These are phyloP conservation scores for Paracoccidioides lutzii DNA, from an alignment of 2,329 filamentous ascomycete species.

Conservation along the genomic window DNA sequence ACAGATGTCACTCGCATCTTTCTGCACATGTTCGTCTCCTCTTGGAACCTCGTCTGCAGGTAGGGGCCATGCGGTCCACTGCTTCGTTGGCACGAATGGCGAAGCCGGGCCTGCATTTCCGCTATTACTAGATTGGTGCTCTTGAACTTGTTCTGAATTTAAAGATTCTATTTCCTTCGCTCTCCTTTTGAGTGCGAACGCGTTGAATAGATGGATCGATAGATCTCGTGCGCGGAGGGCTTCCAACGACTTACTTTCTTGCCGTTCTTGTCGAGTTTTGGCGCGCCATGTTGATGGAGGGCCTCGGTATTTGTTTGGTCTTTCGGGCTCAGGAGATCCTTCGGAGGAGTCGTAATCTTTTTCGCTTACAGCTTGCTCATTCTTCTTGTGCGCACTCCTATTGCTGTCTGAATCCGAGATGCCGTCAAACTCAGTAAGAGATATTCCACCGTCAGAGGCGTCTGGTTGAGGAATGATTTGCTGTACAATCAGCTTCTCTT, in stretches of 20 bases:
- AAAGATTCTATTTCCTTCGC: constrained; percentile 10
- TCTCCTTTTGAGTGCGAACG: constrained; percentile 52
- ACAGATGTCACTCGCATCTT: constrained; percentile 39
- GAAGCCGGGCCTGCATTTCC: constrained; percentile 9
- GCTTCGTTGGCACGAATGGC: constrained; percentile 36
- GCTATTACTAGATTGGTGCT: constrained; percentile 6
- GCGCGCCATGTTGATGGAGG: constrained; percentile 59
- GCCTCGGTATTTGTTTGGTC: constrained; percentile 57
- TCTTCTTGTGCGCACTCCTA: constrained; percentile 1
- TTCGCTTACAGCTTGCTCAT: neutral
- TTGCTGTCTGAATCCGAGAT: neutral
- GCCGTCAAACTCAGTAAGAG: constrained; percentile 3
- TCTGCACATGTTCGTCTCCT: constrained; percentile 38
- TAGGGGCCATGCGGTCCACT: constrained; percentile 82
- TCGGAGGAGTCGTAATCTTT: constrained; percentile 2
- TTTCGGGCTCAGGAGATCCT: constrained; percentile 1
- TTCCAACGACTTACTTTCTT: constrained; percentile 53
- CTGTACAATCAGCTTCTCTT: neutral
- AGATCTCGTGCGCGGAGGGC: constrained; percentile 54
- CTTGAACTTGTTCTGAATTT: neutral
- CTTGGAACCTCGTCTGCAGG: constrained; percentile 48
- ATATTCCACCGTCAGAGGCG: constrained; percentile 17
- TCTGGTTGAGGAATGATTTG: constrained; percentile 6
- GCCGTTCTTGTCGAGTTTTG: constrained; percentile 78
- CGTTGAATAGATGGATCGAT: constrained; percentile 64